A percentile compares a stretch with the other conserved stretches of the same genome.
Conservation (phyloP, 768 basidiomycete genomes). For the Lepiota subincarnata region DNA sequence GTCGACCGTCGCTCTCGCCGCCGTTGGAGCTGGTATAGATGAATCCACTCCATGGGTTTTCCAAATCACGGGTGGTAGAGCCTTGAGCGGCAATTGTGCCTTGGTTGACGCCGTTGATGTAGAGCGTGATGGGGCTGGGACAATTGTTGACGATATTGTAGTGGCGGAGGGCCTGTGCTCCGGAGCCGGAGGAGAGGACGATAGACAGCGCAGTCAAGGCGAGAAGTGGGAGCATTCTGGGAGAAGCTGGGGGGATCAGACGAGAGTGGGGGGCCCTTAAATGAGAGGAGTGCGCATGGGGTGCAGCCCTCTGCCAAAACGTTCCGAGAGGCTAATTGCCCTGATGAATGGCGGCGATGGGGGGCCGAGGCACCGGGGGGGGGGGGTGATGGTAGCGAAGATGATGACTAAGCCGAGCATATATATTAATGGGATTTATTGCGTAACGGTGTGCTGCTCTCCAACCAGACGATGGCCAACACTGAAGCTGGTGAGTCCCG, state of each 20-base stretch:
- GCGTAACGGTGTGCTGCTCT: neutral
- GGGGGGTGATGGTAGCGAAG: neutral
- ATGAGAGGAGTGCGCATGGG: constrained; percentile 11
- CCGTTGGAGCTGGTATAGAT: constrained; percentile 18
- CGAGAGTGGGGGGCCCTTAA: constrained; percentile 18
- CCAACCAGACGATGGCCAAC: constrained; percentile 1
- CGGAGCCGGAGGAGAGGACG: neutral
- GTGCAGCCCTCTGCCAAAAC: constrained; percentile 5
- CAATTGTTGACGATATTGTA: constrained; percentile 14
- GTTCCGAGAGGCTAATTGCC: neutral
- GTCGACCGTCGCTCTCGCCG: constrained; percentile 13
- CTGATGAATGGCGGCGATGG: neutral
- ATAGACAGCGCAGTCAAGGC: neutral
- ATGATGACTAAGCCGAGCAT: constrained; percentile 8
- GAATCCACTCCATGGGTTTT: constrained; percentile 8
- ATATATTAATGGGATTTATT: neutral
- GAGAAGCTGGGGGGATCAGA: constrained; percentile 16
- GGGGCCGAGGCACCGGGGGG: too few relatives aligned
- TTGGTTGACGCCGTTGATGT: constrained; percentile 12
- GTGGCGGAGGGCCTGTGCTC: neutral
- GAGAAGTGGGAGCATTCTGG: neutral
- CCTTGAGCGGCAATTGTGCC: constrained; percentile 4
- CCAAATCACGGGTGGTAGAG: constrained; percentile 6
- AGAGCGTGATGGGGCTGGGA: constrained; percentile 14
- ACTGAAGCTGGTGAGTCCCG: neutral